phyloP scores from a whole-genome alignment of 805 yeast species.

The Millerago galiae region DNA sequence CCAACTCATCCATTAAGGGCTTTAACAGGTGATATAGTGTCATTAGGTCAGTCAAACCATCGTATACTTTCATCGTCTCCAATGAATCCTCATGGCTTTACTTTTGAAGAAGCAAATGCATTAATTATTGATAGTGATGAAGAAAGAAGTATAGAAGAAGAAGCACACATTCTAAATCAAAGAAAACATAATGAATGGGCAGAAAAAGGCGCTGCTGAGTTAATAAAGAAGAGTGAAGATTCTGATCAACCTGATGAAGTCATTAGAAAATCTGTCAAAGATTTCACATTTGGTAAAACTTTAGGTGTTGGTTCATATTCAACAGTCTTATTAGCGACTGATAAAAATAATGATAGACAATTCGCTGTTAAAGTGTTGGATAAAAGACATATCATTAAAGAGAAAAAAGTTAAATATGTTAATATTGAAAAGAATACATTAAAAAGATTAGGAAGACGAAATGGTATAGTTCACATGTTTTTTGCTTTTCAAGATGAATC shows the following conservation, averaged over 20 bases:
- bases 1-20: conserved; percentile 23
- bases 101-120: neutral
- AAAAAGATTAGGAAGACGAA: conserved; percentile 54
- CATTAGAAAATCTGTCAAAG: conserved; percentile 58
- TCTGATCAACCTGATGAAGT: conserved; percentile 48
- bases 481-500: conserved; percentile 77
- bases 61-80: conserved; percentile 6
- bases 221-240: conserved; percentile 38
- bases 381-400: conserved; percentile 71
- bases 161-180: conserved; percentile 1
- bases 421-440: conserved; percentile 78
- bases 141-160: conserved; percentile 5
- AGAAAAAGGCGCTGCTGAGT: conserved; percentile 47
- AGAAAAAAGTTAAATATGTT: conserved; percentile 79
- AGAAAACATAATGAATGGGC: conserved; percentile 9
- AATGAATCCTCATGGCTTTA: neutral
- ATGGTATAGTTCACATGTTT: conserved; percentile 61
- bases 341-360: conserved; percentile 64
- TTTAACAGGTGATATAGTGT: conserved; percentile 17
- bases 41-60: conserved; percentile 1
- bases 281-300: conserved; percentile 81
- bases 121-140: conserved; percentile 1
- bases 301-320: conserved; percentile 97
- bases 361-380: conserved; percentile 75
- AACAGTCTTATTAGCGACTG: conserved; percentile 83